These are phyloP conservation scores for Alternaria sp. DNA, from an alignment of 2,329 filamentous ascomycete species.

Conservation along the genomic window DNA sequence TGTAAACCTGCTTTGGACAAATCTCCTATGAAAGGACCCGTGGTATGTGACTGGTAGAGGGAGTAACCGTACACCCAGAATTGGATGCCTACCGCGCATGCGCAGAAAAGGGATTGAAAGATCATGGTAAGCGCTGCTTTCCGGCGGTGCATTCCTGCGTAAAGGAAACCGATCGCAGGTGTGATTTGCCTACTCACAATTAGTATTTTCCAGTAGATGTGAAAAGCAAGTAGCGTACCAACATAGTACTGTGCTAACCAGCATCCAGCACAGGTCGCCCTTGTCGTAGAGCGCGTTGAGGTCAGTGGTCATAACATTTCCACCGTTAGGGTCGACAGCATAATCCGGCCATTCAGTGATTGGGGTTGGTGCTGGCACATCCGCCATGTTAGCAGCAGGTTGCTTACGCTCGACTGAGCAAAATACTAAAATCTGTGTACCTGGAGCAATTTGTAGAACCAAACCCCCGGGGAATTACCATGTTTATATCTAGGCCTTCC, in stretches of 20 bases:
- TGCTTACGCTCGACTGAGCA: not conserved
- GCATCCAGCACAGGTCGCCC: constrained; percentile 57
- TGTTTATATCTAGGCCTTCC: constrained; percentile 1
- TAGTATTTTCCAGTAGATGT: not conserved
- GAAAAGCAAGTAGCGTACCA: constrained; percentile 27
- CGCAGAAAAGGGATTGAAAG: constrained; percentile 59
- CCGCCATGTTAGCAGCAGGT: constrained; percentile 30
- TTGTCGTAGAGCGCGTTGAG: constrained; percentile 59
- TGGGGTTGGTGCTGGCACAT: constrained; percentile 39
- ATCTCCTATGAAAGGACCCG: constrained; percentile 40
- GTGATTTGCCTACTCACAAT: constrained; percentile 41
- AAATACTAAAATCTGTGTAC: not conserved
- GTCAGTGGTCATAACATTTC: constrained; percentile 57
- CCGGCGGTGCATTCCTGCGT: constrained; percentile 45
- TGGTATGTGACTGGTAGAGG: constrained; percentile 51
- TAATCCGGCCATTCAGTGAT: constrained; percentile 58
- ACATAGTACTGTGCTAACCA: constrained; percentile 44
- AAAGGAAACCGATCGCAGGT: constrained; percentile 47
- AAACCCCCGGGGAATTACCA: not conserved
- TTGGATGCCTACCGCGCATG: constrained; percentile 57
- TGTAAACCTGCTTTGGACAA: constrained; percentile 44
- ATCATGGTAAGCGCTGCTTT: constrained; percentile 56
- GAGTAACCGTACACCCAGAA: constrained; percentile 61
- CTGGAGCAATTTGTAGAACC: not conserved
- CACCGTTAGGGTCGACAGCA: constrained; percentile 51